Base-by-base conservation (phyloP, 306 rosid genomes). In the Abrus pulchellus region DNA sequence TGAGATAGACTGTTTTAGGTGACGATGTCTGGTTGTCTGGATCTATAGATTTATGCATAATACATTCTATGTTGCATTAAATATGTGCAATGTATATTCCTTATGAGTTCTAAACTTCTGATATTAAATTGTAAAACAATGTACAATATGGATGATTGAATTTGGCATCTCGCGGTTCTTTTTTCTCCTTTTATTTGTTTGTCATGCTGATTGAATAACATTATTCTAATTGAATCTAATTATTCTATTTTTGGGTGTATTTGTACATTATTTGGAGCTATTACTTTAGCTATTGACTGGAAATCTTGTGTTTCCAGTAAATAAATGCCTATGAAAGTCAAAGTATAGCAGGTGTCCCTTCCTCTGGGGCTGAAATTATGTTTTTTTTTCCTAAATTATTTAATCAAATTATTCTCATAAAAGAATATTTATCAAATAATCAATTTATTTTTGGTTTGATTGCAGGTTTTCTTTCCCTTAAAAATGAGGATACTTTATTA, bases 401-500 rank as follows among this genome's bases (percentile, higher is more conserved):
- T 62, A 11, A 64, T 38, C 12, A 5, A 64, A 36, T 40, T 7
- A 40, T 9, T 41, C 33, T 65, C 4, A 28, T 44, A 43, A 8
- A 40, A 38, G 14, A 28, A 27, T 43, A 29, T 68, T 68, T 30
- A 11, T 47, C 57, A 29, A 70, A 48, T 12, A 70, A 70, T 12
- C 7, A 28, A 7, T 11, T 55, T 33, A 30, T 12, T 64, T 68
- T 63, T 84, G 47, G 49, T 76, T 74, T 67, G 66, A 68, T 69
- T 52, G 75, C 82, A 74, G 89, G 86, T 63, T 85, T 28, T 75
- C 45, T 69, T 82, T 78, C 49, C 67, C 29, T 34, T 82, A 59
- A 69, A 83, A 54, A 63, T 69, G 80, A 60, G 63, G 76, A 41
- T 28, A 47, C 72, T 27, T 52, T 45, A 80, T 68, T 48, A 33